phyloP scores from a whole-genome alignment of 495 filamentous ascomycete genomes.

The Xanthoparmelia taractica region DNA sequence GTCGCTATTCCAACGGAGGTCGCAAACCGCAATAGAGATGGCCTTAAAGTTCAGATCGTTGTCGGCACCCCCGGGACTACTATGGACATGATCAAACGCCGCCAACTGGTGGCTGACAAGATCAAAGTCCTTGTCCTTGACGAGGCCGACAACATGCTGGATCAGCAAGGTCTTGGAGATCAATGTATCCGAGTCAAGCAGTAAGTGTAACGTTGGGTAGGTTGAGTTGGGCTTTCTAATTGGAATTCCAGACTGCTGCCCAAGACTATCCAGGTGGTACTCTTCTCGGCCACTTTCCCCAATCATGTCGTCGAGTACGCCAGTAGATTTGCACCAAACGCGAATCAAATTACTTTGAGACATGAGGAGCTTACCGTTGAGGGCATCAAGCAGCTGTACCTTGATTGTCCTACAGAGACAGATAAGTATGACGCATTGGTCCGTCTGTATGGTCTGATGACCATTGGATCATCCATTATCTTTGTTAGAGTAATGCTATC shows the following conservation, averaged over 20 bases:
- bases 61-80: constrained; percentile 94
- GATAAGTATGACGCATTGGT: constrained; percentile 84
- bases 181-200: constrained; percentile 83
- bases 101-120: constrained; percentile 54
- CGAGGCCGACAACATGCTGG: constrained; percentile 94
- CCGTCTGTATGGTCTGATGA: constrained; percentile 89
- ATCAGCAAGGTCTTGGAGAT: constrained; percentile 88
- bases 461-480: constrained; percentile 93
- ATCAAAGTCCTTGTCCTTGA: constrained; percentile 79
- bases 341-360: constrained; percentile 81
- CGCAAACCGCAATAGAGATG: constrained; percentile 45
- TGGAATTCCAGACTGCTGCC: constrained; percentile 53
- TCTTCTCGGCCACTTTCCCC: constrained; percentile 97
- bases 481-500: constrained; percentile 69
- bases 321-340: constrained; percentile 65
- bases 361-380: constrained; percentile 90
- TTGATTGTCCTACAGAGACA: constrained; percentile 73
- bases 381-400: constrained; percentile 93
- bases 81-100: constrained; percentile 70
- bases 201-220: constrained; percentile 44
- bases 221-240: constrained; percentile 9
- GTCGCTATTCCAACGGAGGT: constrained; percentile 74
- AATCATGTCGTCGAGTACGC: constrained; percentile 75
- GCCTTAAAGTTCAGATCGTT: constrained; percentile 64
- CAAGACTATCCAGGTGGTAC: constrained; percentile 65